Evolutionary conservation across 2,329 filamentous ascomycete genomes (phyloP), one percentile per base, ranked within the genome.

Genomic region (Trichophaea hybrida): DNA sequence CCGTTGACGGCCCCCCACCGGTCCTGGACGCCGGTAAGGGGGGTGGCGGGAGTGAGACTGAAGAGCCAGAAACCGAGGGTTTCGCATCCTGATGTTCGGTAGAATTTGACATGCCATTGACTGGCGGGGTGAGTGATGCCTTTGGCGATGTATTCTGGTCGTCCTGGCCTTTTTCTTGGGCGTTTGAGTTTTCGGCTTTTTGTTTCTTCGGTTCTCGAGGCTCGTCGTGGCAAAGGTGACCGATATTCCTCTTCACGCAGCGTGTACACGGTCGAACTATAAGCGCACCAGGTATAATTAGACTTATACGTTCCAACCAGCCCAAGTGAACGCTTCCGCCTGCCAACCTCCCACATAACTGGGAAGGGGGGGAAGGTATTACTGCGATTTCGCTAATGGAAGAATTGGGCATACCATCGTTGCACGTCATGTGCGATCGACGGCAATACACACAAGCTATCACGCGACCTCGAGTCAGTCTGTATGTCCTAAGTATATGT

Each of bases 161-260:
- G 61, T 68, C 65, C 56, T 68, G 64, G 61, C 64, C 61, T 62
- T 67, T 60, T 58, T 66, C 64, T 58, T 66, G 61, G 58, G 63
- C 58, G 58, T 58, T 65, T 59, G 65, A 66, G 59, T 65, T 59
- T 34, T 81, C 77, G 71, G 76, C 79, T 75, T 91, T 95, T 68
- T 80, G 75, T 74, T 90, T 91, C 74, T 93, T 94, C 61, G 83
- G 77, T 70, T 98, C 91, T 73, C 91, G 84, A 67, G 90, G 91
- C 74, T 97, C 93, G 74, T 98, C 93, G 76, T 96, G 93, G 74
- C 93, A 98, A 67, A 98, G 80, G 74, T 98, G 93, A 69, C 91
- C 93, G 73, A 98, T 98, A 75, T 95, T 95, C 71, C 93, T 85
- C 76, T 97, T 98, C 75, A 97, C 88, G 77, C 93, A 98, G 75